A percentile compares a stretch with the other conserved stretches of the same genome.
These are phyloP conservation scores for Penicillium argentinense DNA, from an alignment of 495 filamentous ascomycete genomes.

Conservation along the genomic window DNA sequence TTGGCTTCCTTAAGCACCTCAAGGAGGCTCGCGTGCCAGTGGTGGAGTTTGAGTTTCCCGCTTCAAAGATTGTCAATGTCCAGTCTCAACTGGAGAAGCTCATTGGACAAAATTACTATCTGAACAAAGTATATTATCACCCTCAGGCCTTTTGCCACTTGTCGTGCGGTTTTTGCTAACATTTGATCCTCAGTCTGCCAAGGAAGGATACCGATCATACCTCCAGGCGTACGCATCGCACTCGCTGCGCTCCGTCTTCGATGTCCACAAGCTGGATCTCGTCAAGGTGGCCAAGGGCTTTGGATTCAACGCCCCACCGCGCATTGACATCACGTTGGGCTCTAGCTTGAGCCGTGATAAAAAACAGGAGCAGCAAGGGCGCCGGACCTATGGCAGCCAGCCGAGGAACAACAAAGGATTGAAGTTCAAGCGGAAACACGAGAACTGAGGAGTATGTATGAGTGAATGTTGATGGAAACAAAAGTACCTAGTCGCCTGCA, in stretches of 20 bases:
- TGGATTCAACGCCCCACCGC: constrained; percentile 84
- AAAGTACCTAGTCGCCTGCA: constrained; percentile 25
- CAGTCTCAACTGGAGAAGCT: constrained; percentile 91
- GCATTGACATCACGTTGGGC: constrained; percentile 85
- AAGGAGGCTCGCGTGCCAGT: constrained; percentile 92
- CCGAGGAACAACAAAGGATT: constrained; percentile 46
- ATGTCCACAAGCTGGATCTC: constrained; percentile 90
- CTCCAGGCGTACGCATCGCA: constrained; percentile 94
- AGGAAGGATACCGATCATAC: constrained; percentile 77
- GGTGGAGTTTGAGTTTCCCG: constrained; percentile 93
- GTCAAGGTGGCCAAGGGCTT: constrained; percentile 93
- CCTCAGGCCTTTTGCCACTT: neutral
- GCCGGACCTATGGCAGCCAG: constrained; percentile 81
- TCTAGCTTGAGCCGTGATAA: constrained; percentile 87
- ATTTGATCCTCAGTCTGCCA: constrained; percentile 50
- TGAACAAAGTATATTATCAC: constrained; percentile 67
- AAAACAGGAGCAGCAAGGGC: constrained; percentile 66
- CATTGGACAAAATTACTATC: constrained; percentile 91
- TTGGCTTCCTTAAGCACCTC: constrained; percentile 88
- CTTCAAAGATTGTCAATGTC: constrained; percentile 90
- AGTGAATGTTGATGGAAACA: constrained; percentile 14
- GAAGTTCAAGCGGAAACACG: constrained; percentile 49
- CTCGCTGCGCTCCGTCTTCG: constrained; percentile 84
- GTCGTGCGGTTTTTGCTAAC: constrained; percentile 14
- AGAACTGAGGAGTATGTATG: constrained; percentile 26